Evolutionary conservation across 2,329 filamentous ascomycete genomes (phyloP), one percentile per base, ranked within the genome.

Genomic region (Elsinoe batatas): DNA sequence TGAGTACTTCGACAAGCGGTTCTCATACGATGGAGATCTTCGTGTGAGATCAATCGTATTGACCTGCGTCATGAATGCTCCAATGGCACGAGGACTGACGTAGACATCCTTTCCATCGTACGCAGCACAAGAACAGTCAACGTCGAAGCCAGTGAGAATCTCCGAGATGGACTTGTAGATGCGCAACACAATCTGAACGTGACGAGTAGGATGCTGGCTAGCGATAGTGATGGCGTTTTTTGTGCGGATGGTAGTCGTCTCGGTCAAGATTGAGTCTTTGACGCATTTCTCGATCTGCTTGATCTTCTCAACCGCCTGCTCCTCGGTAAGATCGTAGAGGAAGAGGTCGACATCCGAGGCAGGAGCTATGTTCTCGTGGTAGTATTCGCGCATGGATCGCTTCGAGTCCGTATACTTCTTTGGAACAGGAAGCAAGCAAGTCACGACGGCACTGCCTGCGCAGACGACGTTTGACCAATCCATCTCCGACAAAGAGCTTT

Each of bases 331-430:
- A 0, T 84, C 88, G 63, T 93, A 91, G 30, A 95, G 71, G 66
- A 95, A 95, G 2, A 95, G 76, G 67, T 94, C 89, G 8, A 95
- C 86, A 67, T 95, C 89, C 3, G 87, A 91, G 1, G 88, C 88
- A 0, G 88, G 88, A 10, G 86, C 87, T 60, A 91, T 80, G 58
- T 83, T 81, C 64, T 91, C 82, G 64, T 94, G 89, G 61, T 91
- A 95, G 67, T 89, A 94, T 38, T 70, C 62, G 6, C 72, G 67
- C 6, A 74, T 65, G 17, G 68, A 65, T 35, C 68, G 65, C 61
- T 74, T 75, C 0, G 71, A 72, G 4, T 60, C 64, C 12, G 62
- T 63, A 56, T 72, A 64, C 57, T 70, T 84, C 74, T 65, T 84
- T 74, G 65, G 75, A 32, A 67, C 70, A 4, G 88, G 85, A 12